Evolutionary conservation across 2,329 filamentous ascomycete genomes (phyloP).

Genomic region (Aspergillus fumigatiaffinis): DNA sequence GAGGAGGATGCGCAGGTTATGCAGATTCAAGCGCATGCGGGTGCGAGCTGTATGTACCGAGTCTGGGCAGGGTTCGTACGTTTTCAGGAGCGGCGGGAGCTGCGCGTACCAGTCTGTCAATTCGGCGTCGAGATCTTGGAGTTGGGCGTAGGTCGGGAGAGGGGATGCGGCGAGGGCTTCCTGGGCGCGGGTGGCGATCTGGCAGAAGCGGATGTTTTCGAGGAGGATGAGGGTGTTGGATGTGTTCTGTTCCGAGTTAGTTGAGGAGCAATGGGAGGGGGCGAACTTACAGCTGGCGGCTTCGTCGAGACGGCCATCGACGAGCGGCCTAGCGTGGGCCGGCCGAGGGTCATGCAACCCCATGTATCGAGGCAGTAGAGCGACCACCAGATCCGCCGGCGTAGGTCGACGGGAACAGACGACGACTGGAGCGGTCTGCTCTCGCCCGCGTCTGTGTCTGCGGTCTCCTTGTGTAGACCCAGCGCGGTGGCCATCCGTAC

Average conservation of each 20-base stretch:
- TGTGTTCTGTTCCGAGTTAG: slow-evolving; percentile 45
- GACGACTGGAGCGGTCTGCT: slow-evolving; percentile 35
- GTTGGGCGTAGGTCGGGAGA: slow-evolving; percentile 59
- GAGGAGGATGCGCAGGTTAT: slow-evolving; percentile 70
- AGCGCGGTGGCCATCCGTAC: slow-evolving; percentile 67
- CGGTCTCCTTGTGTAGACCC: slow-evolving; percentile 63
- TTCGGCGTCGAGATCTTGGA: slow-evolving; percentile 60
- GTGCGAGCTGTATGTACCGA: slow-evolving; percentile 64
- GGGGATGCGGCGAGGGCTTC: slow-evolving; percentile 66
- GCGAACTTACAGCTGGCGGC: slow-evolving; percentile 45
- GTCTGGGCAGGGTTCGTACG: slow-evolving; percentile 62
- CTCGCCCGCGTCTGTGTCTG: slow-evolving; percentile 26
- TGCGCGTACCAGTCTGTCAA: slow-evolving; percentile 67
- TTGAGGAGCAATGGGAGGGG: no score
- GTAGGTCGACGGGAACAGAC: slow-evolving; percentile 53
- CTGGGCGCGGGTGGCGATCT: slow-evolving; percentile 70
- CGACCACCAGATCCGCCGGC: slow-evolving; percentile 67
- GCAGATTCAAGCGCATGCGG: slow-evolving; percentile 76
- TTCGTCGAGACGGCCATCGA: slow-evolving; percentile 61
- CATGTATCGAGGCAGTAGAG: slow-evolving; percentile 68
- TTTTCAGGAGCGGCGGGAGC: slow-evolving; percentile 61
- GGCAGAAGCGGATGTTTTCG: slow-evolving; percentile 72
- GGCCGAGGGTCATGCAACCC: slow-evolving; percentile 64
- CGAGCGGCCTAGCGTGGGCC: slow-evolving; percentile 64
- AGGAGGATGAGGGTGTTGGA: slow-evolving; percentile 63